Evolutionary conservation across 805 yeast species (phyloP).

Genomic region (Starmerella floricola): DNA sequence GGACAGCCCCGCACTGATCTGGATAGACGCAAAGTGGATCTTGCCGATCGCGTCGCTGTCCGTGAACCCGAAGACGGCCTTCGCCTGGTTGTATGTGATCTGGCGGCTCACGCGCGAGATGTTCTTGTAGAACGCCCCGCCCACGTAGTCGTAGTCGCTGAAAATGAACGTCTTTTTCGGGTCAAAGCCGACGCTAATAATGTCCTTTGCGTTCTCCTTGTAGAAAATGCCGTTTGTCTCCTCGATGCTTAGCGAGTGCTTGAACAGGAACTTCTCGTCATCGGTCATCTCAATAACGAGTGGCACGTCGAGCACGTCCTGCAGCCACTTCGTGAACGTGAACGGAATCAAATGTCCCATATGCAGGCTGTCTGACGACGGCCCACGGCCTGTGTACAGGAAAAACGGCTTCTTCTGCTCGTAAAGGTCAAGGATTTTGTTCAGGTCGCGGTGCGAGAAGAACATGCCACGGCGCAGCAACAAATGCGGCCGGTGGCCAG

Average conservation of each 20-base stretch:
- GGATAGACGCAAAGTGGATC: conserved; percentile 88
- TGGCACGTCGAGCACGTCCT: conserved; percentile 94
- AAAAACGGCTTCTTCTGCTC: conserved; percentile 94
- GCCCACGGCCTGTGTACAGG: conserved; percentile 95
- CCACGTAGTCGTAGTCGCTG: conserved; percentile 86
- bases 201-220: conserved; percentile 76
- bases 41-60: conserved; percentile 94
- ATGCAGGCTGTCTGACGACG: conserved; percentile 88
- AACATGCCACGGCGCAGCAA: conserved; percentile 82
- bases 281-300: conserved; percentile 87
- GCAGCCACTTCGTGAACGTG: conserved; percentile 92
- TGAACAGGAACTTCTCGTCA: conserved; percentile 93
- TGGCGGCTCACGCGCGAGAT: conserved; percentile 87
- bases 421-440: conserved; percentile 67
- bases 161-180: conserved; percentile 91
- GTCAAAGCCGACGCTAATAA: conserved; percentile 86
- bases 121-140: conserved; percentile 85
- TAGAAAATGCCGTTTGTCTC: conserved; percentile 70
- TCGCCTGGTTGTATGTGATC: conserved; percentile 93
- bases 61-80: conserved; percentile 90
- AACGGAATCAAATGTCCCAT: conserved; percentile 96
- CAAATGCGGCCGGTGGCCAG: conserved; percentile 87
- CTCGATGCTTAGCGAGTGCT: conserved; percentile 74
- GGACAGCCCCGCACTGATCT: conserved; percentile 92
- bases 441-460: conserved; percentile 64